Conservation (phyloP, 2,329 filamentous ascomycete genomes). For the Lachnellula subtilissima region DNA sequence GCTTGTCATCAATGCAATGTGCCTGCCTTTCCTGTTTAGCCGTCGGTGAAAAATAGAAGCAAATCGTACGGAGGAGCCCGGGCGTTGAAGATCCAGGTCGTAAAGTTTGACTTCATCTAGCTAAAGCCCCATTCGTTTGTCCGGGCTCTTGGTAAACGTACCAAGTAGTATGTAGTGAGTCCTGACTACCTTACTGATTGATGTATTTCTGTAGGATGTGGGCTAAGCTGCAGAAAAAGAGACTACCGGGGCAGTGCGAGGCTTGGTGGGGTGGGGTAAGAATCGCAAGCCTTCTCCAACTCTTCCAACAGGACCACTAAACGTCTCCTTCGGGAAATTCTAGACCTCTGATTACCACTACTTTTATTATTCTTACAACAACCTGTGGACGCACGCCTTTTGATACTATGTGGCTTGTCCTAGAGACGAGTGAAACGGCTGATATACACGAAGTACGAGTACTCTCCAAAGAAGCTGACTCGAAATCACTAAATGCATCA, state of each 20-base stretch:
- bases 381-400: neutral
- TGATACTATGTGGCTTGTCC: neutral
- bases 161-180: neutral
- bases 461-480: neutral
- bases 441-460: neutral
- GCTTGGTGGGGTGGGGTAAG: neutral
- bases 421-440: neutral
- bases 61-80: neutral
- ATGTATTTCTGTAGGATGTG: neutral
- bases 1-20: neutral
- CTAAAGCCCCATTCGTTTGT: neutral
- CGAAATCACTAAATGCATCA: too few species aligned
- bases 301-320: too few species aligned
- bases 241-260: neutral
- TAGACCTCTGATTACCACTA: neutral
- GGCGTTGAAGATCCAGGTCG: neutral
- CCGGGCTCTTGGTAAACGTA: neutral
- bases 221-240: neutral
- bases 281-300: neutral
- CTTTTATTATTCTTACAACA: neutral
- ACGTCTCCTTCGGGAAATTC: neutral
- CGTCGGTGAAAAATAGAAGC: conserved; percentile 6
- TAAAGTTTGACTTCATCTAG: conserved; percentile 1
- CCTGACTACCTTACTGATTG: neutral
- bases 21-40: conserved; percentile 5